phyloP scores from a whole-genome alignment of 1,284 basidiomycete genomes.

The Bondarzewia mesenterica region DNA sequence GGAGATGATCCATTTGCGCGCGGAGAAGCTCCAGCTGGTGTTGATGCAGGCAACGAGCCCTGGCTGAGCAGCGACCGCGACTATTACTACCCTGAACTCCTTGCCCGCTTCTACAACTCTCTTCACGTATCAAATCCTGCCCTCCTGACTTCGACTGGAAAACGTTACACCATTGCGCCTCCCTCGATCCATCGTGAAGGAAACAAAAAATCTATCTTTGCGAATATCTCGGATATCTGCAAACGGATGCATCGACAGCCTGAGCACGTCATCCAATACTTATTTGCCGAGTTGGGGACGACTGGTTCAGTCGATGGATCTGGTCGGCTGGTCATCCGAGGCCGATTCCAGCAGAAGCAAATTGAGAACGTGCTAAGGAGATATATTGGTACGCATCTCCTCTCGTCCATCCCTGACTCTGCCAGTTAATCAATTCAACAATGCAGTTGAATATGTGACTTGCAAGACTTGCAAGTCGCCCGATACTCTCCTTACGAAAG shows the following conservation, averaged over 20 bases:
- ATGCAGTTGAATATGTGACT: conserved; percentile 92
- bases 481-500: conserved; percentile 92
- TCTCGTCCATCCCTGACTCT: not conserved
- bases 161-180: conserved; percentile 97
- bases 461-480: conserved; percentile 99
- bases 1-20: conserved; percentile 82
- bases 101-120: conserved; percentile 87
- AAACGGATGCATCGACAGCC: conserved; percentile 98
- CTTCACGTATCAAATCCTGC: conserved; percentile 94
- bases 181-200: conserved; percentile 91
- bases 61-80: conserved; percentile 93
- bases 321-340: conserved; percentile 92
- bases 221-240: conserved; percentile 97
- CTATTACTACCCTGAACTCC: conserved; percentile 93
- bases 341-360: conserved; percentile 98
- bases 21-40: conserved; percentile 43
- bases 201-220: conserved; percentile 96
- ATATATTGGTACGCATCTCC: conserved; percentile 75
- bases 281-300: conserved; percentile 98
- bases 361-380: conserved; percentile 95
- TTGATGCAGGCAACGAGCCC: conserved; percentile 67
- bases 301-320: conserved; percentile 93
- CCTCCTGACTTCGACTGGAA: conserved; percentile 78
- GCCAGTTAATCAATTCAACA: conserved; percentile 6
- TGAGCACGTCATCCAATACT: conserved; percentile 98